Conservation (phyloP, 495 filamentous ascomycete species). For the Podospora pseudocomata region DNA sequence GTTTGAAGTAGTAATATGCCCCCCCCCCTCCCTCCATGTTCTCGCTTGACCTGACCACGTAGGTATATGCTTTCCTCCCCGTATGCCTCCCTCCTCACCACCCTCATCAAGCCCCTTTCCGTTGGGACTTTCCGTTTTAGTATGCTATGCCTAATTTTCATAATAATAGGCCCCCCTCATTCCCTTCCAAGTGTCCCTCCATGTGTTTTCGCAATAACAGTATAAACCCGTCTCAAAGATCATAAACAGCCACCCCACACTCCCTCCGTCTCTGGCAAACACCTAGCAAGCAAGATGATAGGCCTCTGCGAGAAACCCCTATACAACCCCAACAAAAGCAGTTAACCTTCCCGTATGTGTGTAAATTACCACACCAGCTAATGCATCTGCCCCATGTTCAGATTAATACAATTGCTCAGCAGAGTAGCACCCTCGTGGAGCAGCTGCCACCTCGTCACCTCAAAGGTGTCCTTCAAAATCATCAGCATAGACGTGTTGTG, state of each 20-base stretch:
- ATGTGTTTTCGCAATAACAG: neutral
- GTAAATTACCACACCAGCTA: no score
- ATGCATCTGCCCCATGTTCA: conserved; percentile 40
- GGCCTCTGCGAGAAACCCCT: neutral
- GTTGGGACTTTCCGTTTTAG: neutral
- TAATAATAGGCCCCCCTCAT: neutral
- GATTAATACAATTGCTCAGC: conserved; percentile 70
- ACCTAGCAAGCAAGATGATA: no score
- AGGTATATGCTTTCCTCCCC: neutral
- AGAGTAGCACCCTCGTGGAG: conserved; percentile 79
- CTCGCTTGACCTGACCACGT: neutral
- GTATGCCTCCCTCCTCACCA: no score
- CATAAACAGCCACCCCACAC: neutral
- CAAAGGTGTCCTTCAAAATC: conserved; percentile 77
- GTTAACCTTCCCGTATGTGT: no score
- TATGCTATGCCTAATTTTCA: neutral
- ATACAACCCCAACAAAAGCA: neutral
- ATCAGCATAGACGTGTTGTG: conserved; percentile 77
- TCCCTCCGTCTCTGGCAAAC: neutral
- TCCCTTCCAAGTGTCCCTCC: neutral
- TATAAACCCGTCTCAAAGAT: neutral
- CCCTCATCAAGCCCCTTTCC: no score
- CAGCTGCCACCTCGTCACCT: conserved; percentile 84
- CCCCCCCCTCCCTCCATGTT: neutral
- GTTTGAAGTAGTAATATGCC: no score